Conservation (phyloP, 2,329 filamentous ascomycete genomes). For the Xylaria sp. region DNA sequence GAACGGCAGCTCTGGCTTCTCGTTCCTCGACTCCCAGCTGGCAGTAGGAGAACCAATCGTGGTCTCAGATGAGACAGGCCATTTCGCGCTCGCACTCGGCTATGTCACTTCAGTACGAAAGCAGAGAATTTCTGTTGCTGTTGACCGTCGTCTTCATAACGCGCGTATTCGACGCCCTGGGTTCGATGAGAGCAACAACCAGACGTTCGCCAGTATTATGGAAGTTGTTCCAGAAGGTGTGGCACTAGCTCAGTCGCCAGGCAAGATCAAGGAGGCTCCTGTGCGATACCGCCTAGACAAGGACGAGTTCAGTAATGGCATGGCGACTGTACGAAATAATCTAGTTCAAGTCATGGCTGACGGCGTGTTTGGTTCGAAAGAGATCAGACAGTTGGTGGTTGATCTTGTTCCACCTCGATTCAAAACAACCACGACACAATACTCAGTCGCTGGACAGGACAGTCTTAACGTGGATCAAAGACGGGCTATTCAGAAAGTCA, state of each 20-base stretch:
- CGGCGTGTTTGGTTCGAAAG: constrained; percentile 72
- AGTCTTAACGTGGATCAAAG: constrained; percentile 88
- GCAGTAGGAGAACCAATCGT: constrained; percentile 90
- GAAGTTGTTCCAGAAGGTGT: constrained; percentile 73
- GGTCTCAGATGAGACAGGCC: constrained; percentile 93
- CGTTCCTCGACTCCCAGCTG: constrained; percentile 91
- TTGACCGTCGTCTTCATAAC: constrained; percentile 90
- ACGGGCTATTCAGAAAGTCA: constrained; percentile 89
- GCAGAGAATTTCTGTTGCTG: constrained; percentile 82
- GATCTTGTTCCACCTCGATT: constrained; percentile 80
- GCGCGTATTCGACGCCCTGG: constrained; percentile 77
- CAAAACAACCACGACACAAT: constrained; percentile 71
- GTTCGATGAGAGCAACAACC: constrained; percentile 81
- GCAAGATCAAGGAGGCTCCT: constrained; percentile 62
- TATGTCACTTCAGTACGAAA: constrained; percentile 83
- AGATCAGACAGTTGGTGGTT: constrained; percentile 83
- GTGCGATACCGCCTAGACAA: constrained; percentile 89
- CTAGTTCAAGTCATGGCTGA: constrained; percentile 91
- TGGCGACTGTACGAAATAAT: constrained; percentile 95
- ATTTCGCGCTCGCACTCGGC: constrained; percentile 93
- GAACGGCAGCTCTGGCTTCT: constrained; percentile 69
- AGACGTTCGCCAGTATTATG: constrained; percentile 92
- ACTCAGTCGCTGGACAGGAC: constrained; percentile 68
- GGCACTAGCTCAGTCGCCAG: constrained; percentile 61
- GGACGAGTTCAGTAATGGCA: constrained; percentile 97